Evolutionary conservation across 2,329 filamentous ascomycete species (phyloP), one percentile per base, ranked within the genome.

Genomic region (Periglandula ipomoeae): DNA sequence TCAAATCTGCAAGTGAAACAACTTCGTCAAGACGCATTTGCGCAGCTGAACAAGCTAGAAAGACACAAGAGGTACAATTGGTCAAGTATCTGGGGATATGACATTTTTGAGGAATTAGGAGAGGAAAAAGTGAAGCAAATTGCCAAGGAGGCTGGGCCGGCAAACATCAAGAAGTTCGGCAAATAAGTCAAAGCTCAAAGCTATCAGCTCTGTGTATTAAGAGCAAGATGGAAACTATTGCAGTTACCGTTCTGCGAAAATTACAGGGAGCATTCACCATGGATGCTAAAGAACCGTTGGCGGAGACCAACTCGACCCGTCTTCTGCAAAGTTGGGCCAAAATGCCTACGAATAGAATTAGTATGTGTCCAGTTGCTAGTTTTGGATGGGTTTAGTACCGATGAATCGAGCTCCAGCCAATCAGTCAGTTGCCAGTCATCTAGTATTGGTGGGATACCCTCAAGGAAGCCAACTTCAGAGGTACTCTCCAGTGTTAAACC

Each of bases 351-450:
- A 17, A 39, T 17, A 39, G 30, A 10, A 17, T 39, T 39, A 39
- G 37, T 15, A 32, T 39, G 7, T n/a, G 11, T 39, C 37, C n/a
- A n/a, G n/a, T n/a, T n/a, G n/a, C n/a, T n/a, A n/a, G n/a, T n/a
- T n/a, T n/a, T n/a, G n/a, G n/a, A n/a, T n/a, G n/a, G n/a, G n/a
- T n/a, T n/a, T n/a, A n/a, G n/a, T 51, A 51, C 49, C n/a, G 57
- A 62, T 15, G 59, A 60, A 43, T 62, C 59, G 13, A 61, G 54
- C 17, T 63, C 59, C 19, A 62, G 47, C 61, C 61, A 63, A 27
- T 62, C 59, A 1, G 58, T 60, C 6, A 60, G 55, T 50, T 62
- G 58, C 61, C 61, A 63, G 35, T 54, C 57, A 7, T 57, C 54
- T 11, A 61, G 47, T 2, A 55, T 50, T 19, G 20, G 32, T 15